Evolutionary conservation across 2,329 filamentous ascomycete species (phyloP).

Genomic region (Talaromyces islandicus): DNA sequence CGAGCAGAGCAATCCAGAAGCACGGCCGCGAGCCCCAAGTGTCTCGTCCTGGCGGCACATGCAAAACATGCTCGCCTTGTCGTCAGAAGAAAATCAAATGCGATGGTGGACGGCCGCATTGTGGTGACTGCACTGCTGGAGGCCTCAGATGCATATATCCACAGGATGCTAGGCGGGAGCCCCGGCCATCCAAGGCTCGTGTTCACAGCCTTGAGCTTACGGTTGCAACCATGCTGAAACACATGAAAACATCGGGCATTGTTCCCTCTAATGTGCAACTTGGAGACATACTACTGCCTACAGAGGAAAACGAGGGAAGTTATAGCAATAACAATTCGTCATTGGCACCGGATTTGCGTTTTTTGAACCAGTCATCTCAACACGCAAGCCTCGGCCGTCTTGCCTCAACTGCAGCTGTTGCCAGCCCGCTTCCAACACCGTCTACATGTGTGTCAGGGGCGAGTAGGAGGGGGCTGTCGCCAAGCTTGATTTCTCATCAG

Average conservation of each 20-base stretch:
- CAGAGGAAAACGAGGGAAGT: neutral
- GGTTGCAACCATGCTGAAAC: constrained; percentile 11
- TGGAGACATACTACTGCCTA: neutral
- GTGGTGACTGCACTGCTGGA: constrained; percentile 24
- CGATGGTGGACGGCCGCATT: constrained; percentile 28
- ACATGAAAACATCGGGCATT: constrained; percentile 29
- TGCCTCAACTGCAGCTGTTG: neutral
- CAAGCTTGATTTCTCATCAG: neutral
- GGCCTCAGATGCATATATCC: constrained; percentile 27
- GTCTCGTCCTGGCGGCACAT: neutral
- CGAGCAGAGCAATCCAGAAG: neutral
- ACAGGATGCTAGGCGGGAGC: constrained; percentile 28
- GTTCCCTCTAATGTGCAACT: neutral
- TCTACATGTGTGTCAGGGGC: neutral
- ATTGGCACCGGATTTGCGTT: neutral
- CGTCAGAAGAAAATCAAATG: constrained; percentile 33
- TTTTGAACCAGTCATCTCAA: neutral
- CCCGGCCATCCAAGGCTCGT: constrained; percentile 25
- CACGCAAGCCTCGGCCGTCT: neutral
- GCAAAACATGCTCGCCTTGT: constrained; percentile 27
- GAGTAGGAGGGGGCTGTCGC: neutral
- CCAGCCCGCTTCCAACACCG: neutral
- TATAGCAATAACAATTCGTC: neutral
- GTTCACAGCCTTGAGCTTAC: constrained; percentile 26
- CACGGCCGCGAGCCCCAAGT: neutral